Conservation (phyloP, 2,329 filamentous ascomycete genomes). For the Ophiostoma australiae region DNA sequence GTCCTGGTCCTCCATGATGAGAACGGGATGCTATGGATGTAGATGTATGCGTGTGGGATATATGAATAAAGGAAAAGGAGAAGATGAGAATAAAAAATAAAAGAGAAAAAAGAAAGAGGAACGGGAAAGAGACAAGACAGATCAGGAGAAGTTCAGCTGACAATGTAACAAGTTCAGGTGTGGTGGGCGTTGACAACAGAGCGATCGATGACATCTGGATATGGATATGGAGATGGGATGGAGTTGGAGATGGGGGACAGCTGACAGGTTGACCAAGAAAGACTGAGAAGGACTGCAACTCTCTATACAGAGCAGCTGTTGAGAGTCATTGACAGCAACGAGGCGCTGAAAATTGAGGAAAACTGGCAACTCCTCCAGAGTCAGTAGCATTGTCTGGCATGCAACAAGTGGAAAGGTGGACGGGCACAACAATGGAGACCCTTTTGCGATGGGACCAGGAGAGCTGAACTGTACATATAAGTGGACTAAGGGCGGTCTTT, state of each 20-base stretch:
- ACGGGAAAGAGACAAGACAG: background rate
- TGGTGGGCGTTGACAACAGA: background rate
- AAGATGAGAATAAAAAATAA: background rate
- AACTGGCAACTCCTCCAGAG: background rate
- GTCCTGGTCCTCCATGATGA: slow-evolving; percentile 13
- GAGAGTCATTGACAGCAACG: too few relatives aligned
- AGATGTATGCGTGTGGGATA: slow-evolving; percentile 4
- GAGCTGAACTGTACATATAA: slow-evolving; percentile 23
- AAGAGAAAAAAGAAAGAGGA: background rate
- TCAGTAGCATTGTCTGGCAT: background rate
- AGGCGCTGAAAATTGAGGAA: background rate
- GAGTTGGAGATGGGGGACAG: background rate
- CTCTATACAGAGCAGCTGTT: background rate
- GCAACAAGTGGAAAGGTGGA: slow-evolving; percentile 15
- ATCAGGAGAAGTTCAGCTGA: slow-evolving; percentile 3
- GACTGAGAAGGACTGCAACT: too few relatives aligned
- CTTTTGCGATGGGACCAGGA: slow-evolving; percentile 10
- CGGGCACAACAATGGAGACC: slow-evolving; percentile 3
- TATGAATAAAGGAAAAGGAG: background rate
- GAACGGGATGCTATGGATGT: slow-evolving; percentile 11
- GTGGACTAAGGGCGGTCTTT: slow-evolving; percentile 23
- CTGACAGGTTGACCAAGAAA: background rate
- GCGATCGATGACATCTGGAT: background rate
- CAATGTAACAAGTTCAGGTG: background rate
- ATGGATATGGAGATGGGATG: background rate